Conservation (phyloP, 1,284 basidiomycete species). For the Coniferiporia weirii region DNA sequence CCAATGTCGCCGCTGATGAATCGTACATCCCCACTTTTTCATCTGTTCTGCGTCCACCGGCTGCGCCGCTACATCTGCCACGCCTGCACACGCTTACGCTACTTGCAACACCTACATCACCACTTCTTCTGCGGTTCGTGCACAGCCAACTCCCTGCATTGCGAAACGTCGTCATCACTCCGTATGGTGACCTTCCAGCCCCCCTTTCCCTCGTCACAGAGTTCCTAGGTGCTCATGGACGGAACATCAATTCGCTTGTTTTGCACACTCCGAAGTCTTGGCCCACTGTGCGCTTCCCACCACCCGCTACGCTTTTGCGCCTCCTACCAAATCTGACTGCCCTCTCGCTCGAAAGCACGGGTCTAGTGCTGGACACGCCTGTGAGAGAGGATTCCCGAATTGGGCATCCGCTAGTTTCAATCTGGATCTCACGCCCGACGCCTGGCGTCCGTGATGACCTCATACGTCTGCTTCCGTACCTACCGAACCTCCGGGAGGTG, state of each 20-base stretch:
- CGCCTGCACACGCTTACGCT: constrained; percentile 60
- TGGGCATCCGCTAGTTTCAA: constrained; percentile 48
- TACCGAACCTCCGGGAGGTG: constrained; percentile 52
- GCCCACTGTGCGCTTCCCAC: constrained; percentile 56
- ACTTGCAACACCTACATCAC: constrained; percentile 61
- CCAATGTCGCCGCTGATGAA: constrained; percentile 24
- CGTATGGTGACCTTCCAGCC: constrained; percentile 60
- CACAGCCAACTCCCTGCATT: constrained; percentile 59
- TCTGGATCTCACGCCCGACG: constrained; percentile 69
- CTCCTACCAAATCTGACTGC: constrained; percentile 55
- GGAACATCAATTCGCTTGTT: constrained; percentile 53
- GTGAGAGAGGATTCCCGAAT: not conserved
- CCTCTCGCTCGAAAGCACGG: constrained; percentile 51
- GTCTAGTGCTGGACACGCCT: constrained; percentile 24
- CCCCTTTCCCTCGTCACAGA: constrained; percentile 51
- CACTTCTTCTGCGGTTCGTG: constrained; percentile 57
- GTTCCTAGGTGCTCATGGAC: constrained; percentile 64
- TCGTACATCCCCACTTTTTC: constrained; percentile 20
- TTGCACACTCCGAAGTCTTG: constrained; percentile 67
- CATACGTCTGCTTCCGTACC: constrained; percentile 46
- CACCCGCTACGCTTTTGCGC: constrained; percentile 48
- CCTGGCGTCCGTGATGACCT: constrained; percentile 49
- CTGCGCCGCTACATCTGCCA: constrained; percentile 45
- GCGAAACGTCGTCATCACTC: constrained; percentile 66
- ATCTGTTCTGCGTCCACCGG: not conserved